Conservation (phyloP, 495 filamentous ascomycete species). For the Xylaria bambusicola region DNA sequence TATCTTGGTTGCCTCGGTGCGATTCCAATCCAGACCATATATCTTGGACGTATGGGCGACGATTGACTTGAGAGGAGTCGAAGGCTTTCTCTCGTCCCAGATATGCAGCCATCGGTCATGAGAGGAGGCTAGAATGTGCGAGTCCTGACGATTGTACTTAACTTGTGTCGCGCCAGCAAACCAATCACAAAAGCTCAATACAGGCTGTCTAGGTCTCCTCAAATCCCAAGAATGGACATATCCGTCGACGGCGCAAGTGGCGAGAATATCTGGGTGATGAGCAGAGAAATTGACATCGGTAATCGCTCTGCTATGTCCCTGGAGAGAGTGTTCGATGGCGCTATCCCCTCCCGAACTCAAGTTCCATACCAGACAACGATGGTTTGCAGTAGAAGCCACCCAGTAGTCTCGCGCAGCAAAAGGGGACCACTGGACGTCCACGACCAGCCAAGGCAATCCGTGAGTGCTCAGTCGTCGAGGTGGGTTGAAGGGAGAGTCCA, state of each 20-base stretch:
- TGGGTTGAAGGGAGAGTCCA: slow-evolving; percentile 87
- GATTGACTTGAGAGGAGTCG: slow-evolving; percentile 77
- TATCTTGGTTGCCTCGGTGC: slow-evolving; percentile 67
- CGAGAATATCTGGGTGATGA: slow-evolving; percentile 83
- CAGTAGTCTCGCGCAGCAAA: slow-evolving; percentile 87
- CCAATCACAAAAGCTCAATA: slow-evolving; percentile 87
- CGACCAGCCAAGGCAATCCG: slow-evolving; percentile 89
- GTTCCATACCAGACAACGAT: slow-evolving; percentile 95
- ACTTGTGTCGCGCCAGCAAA: slow-evolving; percentile 94
- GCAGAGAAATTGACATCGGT: slow-evolving; percentile 97
- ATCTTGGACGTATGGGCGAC: slow-evolving; percentile 93
- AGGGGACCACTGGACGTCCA: slow-evolving; percentile 98
- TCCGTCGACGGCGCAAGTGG: slow-evolving; percentile 90
- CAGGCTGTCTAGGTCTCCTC: slow-evolving; percentile 70
- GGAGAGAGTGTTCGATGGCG: slow-evolving; percentile 83
- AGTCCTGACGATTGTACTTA: slow-evolving; percentile 89
- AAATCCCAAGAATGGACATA: slow-evolving; percentile 95
- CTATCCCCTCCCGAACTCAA: slow-evolving; percentile 70
- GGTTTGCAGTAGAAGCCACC: slow-evolving; percentile 92
- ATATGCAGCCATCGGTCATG: slow-evolving; percentile 85
- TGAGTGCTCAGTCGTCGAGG: slow-evolving; percentile 81
- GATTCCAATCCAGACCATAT: slow-evolving; percentile 94
- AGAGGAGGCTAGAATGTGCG: slow-evolving; percentile 82
- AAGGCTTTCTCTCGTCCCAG: slow-evolving; percentile 86
- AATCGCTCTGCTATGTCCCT: slow-evolving; percentile 86